phyloP scores from a whole-genome alignment of 176 grass and related monocot genomes.

The Paspalum vaginatum region DNA sequence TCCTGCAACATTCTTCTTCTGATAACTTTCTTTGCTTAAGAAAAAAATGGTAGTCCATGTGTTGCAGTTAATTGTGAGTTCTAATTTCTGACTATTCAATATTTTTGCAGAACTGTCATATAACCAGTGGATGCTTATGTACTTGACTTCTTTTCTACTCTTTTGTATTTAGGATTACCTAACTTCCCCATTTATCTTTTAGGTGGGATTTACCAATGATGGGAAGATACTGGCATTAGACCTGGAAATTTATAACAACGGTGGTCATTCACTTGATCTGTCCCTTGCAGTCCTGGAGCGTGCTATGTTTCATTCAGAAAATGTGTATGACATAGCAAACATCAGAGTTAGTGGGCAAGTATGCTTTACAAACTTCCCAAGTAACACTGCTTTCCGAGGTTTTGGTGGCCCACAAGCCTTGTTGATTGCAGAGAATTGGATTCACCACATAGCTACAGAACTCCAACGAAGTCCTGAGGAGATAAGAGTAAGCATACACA shows the following conservation, averaged over 20 bases:
- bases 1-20: too few species aligned
- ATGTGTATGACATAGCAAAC: constrained; percentile 88
- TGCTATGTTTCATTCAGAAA: constrained; percentile 82
- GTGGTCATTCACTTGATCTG: constrained; percentile 80
- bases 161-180: not conserved
- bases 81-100: constrained; percentile 15
- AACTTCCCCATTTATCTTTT: constrained; percentile 26
- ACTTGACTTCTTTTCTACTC: not conserved
- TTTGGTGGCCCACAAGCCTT: constrained; percentile 97
- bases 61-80: constrained; percentile 11
- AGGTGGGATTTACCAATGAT: constrained; percentile 89
- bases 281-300: constrained; percentile 79
- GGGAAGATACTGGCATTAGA: constrained; percentile 89
- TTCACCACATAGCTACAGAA: constrained; percentile 83
- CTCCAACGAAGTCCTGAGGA: constrained; percentile 75
- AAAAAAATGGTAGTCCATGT: not conserved
- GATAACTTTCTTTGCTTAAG: not conserved
- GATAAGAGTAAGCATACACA: constrained; percentile 61
- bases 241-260: constrained; percentile 86
- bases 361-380: constrained; percentile 95
- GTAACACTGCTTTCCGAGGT: constrained; percentile 95
- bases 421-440: constrained; percentile 94
- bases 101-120: not conserved
- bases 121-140: not conserved
- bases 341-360: constrained; percentile 74